These are phyloP conservation scores for Karstenula rhodostoma DNA, from an alignment of 2,329 filamentous ascomycete genomes.

Conservation along the genomic window DNA sequence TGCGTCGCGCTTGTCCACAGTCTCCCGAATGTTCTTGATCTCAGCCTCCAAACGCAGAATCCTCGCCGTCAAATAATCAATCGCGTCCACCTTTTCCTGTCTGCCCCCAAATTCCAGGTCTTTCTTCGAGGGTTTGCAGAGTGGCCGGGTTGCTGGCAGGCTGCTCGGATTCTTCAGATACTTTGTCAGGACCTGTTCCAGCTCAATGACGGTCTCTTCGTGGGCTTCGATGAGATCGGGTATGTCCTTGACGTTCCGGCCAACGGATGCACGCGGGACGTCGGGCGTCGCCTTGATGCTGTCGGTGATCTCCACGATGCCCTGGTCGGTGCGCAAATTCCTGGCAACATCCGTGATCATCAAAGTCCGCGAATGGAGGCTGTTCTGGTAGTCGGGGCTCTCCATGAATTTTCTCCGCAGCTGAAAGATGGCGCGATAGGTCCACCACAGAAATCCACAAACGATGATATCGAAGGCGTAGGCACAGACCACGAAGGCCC, in stretches of 20 bases:
- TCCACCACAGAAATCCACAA: conserved; percentile 85
- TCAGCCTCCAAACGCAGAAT: conserved; percentile 84
- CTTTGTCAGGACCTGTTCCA: conserved; percentile 85
- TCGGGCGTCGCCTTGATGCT: conserved; percentile 79
- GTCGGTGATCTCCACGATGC: conserved; percentile 84
- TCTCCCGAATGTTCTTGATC: conserved; percentile 82
- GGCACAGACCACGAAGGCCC: conserved; percentile 66
- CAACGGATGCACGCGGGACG: conserved; percentile 81
- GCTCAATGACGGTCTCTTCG: conserved; percentile 77
- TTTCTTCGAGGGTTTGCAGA: conserved; percentile 80
- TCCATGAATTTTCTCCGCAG: conserved; percentile 83
- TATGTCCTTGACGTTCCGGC: conserved; percentile 89
- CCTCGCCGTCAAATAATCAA: conserved; percentile 87
- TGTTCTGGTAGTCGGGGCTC: conserved; percentile 85
- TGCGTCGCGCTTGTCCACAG: conserved; percentile 85
- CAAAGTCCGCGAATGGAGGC: conserved; percentile 75
- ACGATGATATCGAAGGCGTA: conserved; percentile 78
- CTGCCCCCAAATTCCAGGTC: conserved; percentile 69
- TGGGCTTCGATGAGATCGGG: conserved; percentile 87
- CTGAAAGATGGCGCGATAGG: conserved; percentile 76
- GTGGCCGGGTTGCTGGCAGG: conserved; percentile 78
- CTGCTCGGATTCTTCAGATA: conserved; percentile 88
- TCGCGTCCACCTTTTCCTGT: conserved; percentile 85
- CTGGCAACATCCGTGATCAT: conserved; percentile 84
- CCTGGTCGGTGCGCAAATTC: conserved; percentile 81